Evolutionary conservation across 1,284 basidiomycete genomes (phyloP).

Genomic region (Trichosporon sp.): DNA sequence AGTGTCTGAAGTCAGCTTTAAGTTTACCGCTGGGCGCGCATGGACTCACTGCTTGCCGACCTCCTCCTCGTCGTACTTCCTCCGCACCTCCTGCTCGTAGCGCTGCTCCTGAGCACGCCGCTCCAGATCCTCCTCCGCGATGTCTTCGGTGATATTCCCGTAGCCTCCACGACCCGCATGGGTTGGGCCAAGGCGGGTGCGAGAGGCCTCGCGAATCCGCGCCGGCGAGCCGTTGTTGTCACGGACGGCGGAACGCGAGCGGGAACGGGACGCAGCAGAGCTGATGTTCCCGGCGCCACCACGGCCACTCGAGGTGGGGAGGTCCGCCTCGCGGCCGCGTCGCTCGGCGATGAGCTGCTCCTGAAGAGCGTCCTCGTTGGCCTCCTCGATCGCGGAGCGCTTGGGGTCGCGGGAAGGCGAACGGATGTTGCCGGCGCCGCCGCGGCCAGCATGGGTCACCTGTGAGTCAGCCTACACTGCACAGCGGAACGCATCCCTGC

Average conservation of each 20-base stretch:
- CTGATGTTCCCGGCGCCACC: slow-evolving; percentile 49
- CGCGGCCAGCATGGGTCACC: slow-evolving; percentile 48
- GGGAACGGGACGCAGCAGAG: slow-evolving; percentile 26
- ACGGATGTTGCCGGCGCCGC: slow-evolving; percentile 49
- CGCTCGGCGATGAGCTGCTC: slow-evolving; percentile 44
- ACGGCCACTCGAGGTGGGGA: slow-evolving; percentile 43
- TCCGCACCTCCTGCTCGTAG: slow-evolving; percentile 38
- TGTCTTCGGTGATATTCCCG: slow-evolving; percentile 45
- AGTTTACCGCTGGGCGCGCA: not conserved
- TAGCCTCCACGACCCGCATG: slow-evolving; percentile 45
- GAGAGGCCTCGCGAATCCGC: not conserved
- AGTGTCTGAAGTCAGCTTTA: not conserved
- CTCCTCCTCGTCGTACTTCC: slow-evolving; percentile 37
- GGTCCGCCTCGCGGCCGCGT: slow-evolving; percentile 42
- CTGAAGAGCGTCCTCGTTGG: slow-evolving; percentile 41
- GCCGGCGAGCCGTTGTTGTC: slow-evolving; percentile 5
- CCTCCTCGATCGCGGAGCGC: slow-evolving; percentile 29
- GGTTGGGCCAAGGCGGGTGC: not conserved
- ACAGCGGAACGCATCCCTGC: not conserved
- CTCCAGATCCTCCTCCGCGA: slow-evolving; percentile 24
- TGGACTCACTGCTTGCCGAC: slow-evolving; percentile 31
- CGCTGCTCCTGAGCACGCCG: slow-evolving; percentile 25
- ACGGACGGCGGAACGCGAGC: slow-evolving; percentile 26
- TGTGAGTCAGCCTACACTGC: slow-evolving; percentile 13
- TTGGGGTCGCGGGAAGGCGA: slow-evolving; percentile 39